Evolutionary conservation across 2,329 filamentous ascomycete genomes (phyloP).

Genomic region (Chalara sp.): DNA sequence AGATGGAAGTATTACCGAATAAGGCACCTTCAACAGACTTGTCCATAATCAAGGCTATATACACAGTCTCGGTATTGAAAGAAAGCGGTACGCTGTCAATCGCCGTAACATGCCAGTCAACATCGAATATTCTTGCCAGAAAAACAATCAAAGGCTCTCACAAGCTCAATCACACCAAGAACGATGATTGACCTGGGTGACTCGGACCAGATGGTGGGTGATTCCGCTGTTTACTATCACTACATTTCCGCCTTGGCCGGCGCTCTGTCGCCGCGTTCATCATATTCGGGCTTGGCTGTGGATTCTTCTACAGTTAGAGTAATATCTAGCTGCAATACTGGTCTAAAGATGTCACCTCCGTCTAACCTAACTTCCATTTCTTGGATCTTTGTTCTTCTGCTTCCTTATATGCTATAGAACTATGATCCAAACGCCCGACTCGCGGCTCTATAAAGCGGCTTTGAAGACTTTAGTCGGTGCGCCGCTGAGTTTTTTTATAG

Average conservation of each 20-base stretch:
- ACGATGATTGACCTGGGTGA: constrained; percentile 12
- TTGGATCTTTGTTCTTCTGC: constrained; percentile 18
- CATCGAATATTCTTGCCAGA: constrained; percentile 1
- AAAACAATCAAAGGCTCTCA: constrained; percentile 27
- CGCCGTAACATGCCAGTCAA: not conserved
- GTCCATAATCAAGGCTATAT: constrained; percentile 11
- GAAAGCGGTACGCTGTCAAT: constrained; percentile 20
- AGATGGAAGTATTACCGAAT: constrained; percentile 30
- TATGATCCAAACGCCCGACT: constrained; percentile 17
- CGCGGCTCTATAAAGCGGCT: constrained; percentile 18
- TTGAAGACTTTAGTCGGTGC: constrained; percentile 14
- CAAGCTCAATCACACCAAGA: constrained; percentile 10
- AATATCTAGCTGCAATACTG: constrained; percentile 19
- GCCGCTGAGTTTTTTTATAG: constrained; percentile 13
- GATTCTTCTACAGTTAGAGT: constrained; percentile 21
- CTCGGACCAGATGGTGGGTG: too few species aligned
- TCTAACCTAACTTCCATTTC: constrained; percentile 17
- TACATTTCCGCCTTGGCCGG: constrained; percentile 18
- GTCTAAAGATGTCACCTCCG: constrained; percentile 16
- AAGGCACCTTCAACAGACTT: constrained; percentile 28
- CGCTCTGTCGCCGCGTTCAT: constrained; percentile 7
- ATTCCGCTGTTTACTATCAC: constrained; percentile 18
- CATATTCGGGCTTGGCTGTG: constrained; percentile 16
- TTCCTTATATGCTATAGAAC: constrained; percentile 14
- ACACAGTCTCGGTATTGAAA: constrained; percentile 26